A percentile compares a stretch with the other conserved stretches of the same genome.
phyloP scores from a whole-genome alignment of 2,329 filamentous ascomycete species.

The Aspergillus floridensis region DNA sequence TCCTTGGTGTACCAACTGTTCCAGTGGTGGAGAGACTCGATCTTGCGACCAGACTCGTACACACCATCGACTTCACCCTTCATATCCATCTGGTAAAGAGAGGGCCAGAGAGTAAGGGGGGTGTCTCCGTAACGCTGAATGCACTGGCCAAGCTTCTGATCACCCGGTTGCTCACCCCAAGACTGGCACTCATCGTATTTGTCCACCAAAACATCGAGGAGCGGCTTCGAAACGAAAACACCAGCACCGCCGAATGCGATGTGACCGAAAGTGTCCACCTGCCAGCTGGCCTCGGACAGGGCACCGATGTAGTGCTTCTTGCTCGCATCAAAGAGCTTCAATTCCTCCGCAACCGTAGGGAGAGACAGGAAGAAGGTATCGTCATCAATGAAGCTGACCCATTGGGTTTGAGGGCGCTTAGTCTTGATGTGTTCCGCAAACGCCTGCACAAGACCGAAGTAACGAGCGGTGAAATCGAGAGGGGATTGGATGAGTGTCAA shows the following conservation, averaged over 20 bases:
- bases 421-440: conserved; percentile 40
- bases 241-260: conserved; percentile 47
- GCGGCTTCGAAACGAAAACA: conserved; percentile 43
- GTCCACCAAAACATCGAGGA: conserved; percentile 38
- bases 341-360: conserved; percentile 36
- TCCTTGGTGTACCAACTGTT: conserved; percentile 46
- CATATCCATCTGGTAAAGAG: conserved; percentile 47
- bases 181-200: conserved; percentile 44
- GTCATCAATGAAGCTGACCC: conserved; percentile 45
- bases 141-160: conserved; percentile 45
- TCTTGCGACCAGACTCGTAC: conserved; percentile 44
- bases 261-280: conserved; percentile 44
- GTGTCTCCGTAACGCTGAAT: conserved; percentile 42
- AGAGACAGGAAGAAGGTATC: conserved; percentile 46
- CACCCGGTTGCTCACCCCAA: conserved; percentile 44
- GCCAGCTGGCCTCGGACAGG: conserved; percentile 44
- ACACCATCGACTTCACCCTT: conserved; percentile 42
- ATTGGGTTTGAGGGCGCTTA: conserved; percentile 40
- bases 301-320: conserved; percentile 46
- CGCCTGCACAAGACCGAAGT: conserved; percentile 43
- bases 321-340: conserved; percentile 39
- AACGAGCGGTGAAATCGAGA: conserved; percentile 43
- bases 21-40: conserved; percentile 47
- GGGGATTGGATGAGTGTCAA: conserved; percentile 40
- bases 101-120: conserved; percentile 41